A percentile compares a stretch with the other conserved stretches of the same genome.
Evolutionary conservation across 1,139 yeast species (phyloP).

Genomic region (Yamadazyma taylorii): DNA sequence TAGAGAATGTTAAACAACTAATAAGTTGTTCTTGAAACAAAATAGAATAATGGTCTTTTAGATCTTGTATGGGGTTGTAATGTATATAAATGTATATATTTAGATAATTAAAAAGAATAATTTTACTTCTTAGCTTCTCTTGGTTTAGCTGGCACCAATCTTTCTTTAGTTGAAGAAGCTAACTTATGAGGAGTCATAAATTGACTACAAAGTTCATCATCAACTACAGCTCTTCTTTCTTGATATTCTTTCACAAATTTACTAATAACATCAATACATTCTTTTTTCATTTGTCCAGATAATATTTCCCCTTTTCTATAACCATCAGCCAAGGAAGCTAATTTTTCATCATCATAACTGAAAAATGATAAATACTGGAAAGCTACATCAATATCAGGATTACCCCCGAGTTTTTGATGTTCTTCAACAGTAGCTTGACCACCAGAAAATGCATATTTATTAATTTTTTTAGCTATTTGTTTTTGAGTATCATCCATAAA

Average conservation of each 20-base stretch:
- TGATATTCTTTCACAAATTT: slow-evolving; percentile 81
- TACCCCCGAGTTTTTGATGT: slow-evolving; percentile 86
- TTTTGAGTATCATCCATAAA: slow-evolving; percentile 94
- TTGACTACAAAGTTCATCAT: slow-evolving; percentile 61
- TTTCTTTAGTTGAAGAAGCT: slow-evolving; percentile 68
- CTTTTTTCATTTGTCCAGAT: slow-evolving; percentile 92
- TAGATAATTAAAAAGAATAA: too few relatives aligned
- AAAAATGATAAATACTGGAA: slow-evolving; percentile 91
- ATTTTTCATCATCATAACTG: slow-evolving; percentile 80
- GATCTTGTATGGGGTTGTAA: too few relatives aligned
- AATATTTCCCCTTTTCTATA: slow-evolving; percentile 81
- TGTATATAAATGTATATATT: slow-evolving; percentile 1
- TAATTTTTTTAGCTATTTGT: slow-evolving; percentile 90
- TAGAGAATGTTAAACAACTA: slow-evolving; percentile 33
- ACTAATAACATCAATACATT: slow-evolving; percentile 79
- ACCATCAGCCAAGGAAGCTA: slow-evolving; percentile 58
- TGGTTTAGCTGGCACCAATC: slow-evolving; percentile 66
- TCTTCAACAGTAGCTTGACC: slow-evolving; percentile 88
- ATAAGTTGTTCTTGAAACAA: slow-evolving; percentile 2
- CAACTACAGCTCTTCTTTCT: slow-evolving; percentile 66
- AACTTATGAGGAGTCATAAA: slow-evolving; percentile 88
- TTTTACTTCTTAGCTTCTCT: slow-evolving; percentile 37
- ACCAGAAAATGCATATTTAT: slow-evolving; percentile 96
- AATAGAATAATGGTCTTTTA: too few relatives aligned
- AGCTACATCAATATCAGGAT: slow-evolving; percentile 95